These are phyloP conservation scores for Rhizoclosmatium globosum DNA, from an alignment of 192 early-diverging fungal genomes.

Conservation along the genomic window DNA sequence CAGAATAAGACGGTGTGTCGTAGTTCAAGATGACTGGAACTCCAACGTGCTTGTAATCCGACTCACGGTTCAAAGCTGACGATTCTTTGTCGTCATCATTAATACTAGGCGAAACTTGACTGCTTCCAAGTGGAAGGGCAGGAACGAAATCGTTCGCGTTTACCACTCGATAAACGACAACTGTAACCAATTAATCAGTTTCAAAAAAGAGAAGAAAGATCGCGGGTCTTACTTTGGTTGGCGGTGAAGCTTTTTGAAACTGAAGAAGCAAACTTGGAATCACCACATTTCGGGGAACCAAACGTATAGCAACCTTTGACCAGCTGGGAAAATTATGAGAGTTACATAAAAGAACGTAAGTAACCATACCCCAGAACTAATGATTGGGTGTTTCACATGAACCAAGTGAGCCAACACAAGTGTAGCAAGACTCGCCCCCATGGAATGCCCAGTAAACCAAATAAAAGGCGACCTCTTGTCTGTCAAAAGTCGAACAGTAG, in stretches of 20 bases:
- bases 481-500: background rate
- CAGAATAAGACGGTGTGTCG: conserved; percentile 8
- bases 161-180: conserved; percentile 39
- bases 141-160: conserved; percentile 38
- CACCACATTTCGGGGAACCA: conserved; percentile 42
- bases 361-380: conserved; percentile 15
- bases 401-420: conserved; percentile 37
- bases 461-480: conserved; percentile 12
- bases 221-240: conserved; percentile 7
- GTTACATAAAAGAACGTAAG: background rate
- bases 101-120: background rate
- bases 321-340: conserved; percentile 13
- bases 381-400: conserved; percentile 12
- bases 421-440: conserved; percentile 30
- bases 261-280: conserved; percentile 32
- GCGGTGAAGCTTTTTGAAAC: conserved; percentile 17
- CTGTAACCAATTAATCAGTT: conserved; percentile 1
- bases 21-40: conserved; percentile 38
- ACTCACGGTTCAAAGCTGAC: background rate
- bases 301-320: conserved; percentile 41
- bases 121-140: conserved; percentile 33
- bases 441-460: conserved; percentile 42
- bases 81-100: background rate
- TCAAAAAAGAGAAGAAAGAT: background rate
- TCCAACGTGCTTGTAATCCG: conserved; percentile 40